phyloP scores from a whole-genome alignment of 306 rosid genomes.

The Bauhinia variegata region DNA sequence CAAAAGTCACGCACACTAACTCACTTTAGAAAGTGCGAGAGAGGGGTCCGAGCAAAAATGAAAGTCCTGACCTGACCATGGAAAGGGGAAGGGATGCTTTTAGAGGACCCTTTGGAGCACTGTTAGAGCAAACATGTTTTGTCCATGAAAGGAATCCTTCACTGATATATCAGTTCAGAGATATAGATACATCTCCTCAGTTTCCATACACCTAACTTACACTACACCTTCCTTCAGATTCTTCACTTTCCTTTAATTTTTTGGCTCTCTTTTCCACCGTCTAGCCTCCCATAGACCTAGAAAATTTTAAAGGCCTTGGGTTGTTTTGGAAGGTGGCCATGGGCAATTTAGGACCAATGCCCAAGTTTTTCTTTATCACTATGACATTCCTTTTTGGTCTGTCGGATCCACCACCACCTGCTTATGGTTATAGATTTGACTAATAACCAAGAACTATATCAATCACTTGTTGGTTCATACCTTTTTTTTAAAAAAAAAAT shows the following conservation, averaged over 20 bases:
- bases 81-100: no score
- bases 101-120: no score
- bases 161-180: no score
- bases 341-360: background rate
- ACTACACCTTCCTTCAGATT: constrained; percentile 50
- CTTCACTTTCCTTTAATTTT: constrained; percentile 43
- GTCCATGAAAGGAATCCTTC: constrained; percentile 44
- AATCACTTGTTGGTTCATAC: constrained; percentile 32
- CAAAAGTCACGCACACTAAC: constrained; percentile 59
- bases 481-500: no score
- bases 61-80: constrained; percentile 21
- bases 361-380: background rate
- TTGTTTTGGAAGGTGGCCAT: constrained; percentile 37
- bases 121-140: constrained; percentile 49
- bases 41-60: constrained; percentile 27
- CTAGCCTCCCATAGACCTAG: constrained; percentile 12
- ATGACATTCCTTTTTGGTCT: constrained; percentile 20
- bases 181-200: no score
- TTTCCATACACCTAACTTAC: no score
- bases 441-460: no score
- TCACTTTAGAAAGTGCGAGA: constrained; percentile 47
- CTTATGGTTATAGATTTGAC: constrained; percentile 22
- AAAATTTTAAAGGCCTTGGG: no score
- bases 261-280: constrained; percentile 38
- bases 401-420: constrained; percentile 43